Base-by-base conservation (phyloP, 177 flowering plant species). In the Telopea speciosissima region DNA sequence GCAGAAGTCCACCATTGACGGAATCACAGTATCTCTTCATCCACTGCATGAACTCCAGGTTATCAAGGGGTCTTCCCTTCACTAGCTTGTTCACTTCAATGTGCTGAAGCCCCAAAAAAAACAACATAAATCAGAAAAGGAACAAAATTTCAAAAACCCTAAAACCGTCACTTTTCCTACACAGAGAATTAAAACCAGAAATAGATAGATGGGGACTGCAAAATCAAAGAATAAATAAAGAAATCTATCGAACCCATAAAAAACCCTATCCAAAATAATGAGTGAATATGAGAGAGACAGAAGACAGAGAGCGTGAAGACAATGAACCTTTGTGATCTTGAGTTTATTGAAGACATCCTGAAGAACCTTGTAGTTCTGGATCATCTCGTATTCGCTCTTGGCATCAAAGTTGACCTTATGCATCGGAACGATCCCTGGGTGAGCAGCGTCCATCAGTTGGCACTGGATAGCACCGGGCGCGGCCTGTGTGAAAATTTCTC, bases 391-490 rank as follows among this genome's bases (percentile, higher is more conserved):
- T 87, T 95, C 99, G 66, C 17, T 90, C 82, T 92, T 95, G 25
- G 97, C 99, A 23, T 93, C 96, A 70, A 91, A 96, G 74, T 93
- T 93, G 58, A 96, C 99, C 83, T 93, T 96, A 85, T 96, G 97
- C 96, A 96, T 91, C 73, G 96, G 99, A 17, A 96, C 99, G 67
- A 83, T 81, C 58, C 96, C 99, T 0, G 93, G 95, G 72, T 91
- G 97, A 52, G 76, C 91, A 26, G 89, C 84, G 54, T 94, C 97
- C 98, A 94, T 89, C 68, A 92, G 72, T 80, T 94, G 96, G 78
- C 98, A 94, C 10, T 90, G 97, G 66, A 93, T 87, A 66, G 99
- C 98, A 17, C 99, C 99, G 0, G 91, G 79, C 42, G 93, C 90
- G 8, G 97, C 91, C 99, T 92, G 80, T 40, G 25, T 21, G 13